These are phyloP conservation scores for Aureobasidium sp. DNA, from an alignment of 2,329 filamentous ascomycete genomes.

Conservation along the genomic window DNA sequence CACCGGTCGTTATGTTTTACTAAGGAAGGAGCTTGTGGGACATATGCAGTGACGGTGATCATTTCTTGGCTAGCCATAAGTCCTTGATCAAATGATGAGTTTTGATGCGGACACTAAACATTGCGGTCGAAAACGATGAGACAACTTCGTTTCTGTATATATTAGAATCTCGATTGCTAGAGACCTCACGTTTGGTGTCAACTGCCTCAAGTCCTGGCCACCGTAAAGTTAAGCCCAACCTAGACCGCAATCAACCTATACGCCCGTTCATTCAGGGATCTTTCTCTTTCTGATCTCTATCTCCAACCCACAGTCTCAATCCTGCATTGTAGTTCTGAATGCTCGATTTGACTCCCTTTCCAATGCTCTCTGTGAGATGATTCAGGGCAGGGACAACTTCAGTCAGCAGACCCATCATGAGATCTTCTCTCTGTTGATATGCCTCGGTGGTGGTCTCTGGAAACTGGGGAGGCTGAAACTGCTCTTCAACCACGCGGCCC, in stretches of 20 bases:
- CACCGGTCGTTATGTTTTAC: not conserved
- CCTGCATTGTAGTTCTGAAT: not conserved
- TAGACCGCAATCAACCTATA: too few species aligned
- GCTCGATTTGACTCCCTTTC: not conserved
- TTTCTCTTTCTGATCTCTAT: not conserved
- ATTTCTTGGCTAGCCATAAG: not conserved
- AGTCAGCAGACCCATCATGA: slow-evolving; percentile 5
- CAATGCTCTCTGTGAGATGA: not conserved
- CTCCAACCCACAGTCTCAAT: slow-evolving; percentile 7
- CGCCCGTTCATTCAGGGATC: not conserved
- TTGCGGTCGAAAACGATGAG: not conserved
- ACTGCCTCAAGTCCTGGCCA: too few species aligned
- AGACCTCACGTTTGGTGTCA: too few species aligned
- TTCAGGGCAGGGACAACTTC: slow-evolving; percentile 4
- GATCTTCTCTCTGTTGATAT: not conserved
- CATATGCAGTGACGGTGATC: not conserved
- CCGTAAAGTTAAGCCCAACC: too few species aligned
- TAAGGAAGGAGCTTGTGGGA: not conserved
- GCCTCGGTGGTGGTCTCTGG: not conserved
- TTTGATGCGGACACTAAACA: too few species aligned
- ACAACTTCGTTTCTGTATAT: not conserved
- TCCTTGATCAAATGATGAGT: not conserved
- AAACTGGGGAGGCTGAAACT: not conserved
- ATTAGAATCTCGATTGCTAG: too few species aligned
- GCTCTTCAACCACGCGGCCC: slow-evolving; percentile 1